These are phyloP conservation scores for Pezicula radicicola DNA, from an alignment of 2,329 filamentous ascomycete genomes.

Conservation along the genomic window DNA sequence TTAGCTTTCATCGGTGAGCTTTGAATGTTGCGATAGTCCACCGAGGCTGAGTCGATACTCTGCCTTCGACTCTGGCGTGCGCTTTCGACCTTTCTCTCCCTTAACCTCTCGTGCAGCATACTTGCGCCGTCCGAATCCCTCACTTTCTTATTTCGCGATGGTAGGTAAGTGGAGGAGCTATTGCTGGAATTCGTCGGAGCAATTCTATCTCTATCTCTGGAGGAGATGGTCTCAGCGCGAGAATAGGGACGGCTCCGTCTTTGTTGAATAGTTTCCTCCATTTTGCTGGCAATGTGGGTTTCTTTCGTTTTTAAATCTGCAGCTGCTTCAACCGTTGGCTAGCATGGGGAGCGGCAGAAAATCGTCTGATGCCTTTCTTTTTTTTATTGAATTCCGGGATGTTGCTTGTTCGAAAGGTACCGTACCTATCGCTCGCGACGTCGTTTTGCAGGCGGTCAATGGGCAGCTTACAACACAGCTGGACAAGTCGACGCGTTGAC, in stretches of 20 bases:
- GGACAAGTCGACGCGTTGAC: too few relatives aligned
- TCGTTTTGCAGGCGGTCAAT: too few relatives aligned
- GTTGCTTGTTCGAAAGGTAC: neutral
- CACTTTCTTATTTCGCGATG: constrained; percentile 3
- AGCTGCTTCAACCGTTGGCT: too few relatives aligned
- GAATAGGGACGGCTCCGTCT: constrained; percentile 7
- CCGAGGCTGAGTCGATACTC: constrained; percentile 16
- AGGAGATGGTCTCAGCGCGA: constrained; percentile 19
- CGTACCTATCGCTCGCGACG: too few relatives aligned
- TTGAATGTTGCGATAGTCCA: constrained; percentile 17
- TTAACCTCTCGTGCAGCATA: constrained; percentile 29
- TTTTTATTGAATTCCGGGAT: constrained; percentile 1
- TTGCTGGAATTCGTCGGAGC: constrained; percentile 15
- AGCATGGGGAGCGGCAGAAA: too few relatives aligned
- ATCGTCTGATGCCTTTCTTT: neutral
- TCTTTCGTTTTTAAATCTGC: neutral
- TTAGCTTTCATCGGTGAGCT: constrained; percentile 25
- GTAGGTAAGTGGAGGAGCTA: constrained; percentile 12
- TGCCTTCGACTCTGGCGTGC: constrained; percentile 17
- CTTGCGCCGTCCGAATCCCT: constrained; percentile 15
- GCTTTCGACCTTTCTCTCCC: constrained; percentile 29
- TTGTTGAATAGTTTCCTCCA: constrained; percentile 15
- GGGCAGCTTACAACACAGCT: too few relatives aligned
- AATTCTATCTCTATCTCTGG: constrained; percentile 19
- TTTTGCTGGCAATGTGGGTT: constrained; percentile 2